Base-by-base conservation (phyloP, 2,329 filamentous ascomycete species). In the Cladosporium sp. region DNA sequence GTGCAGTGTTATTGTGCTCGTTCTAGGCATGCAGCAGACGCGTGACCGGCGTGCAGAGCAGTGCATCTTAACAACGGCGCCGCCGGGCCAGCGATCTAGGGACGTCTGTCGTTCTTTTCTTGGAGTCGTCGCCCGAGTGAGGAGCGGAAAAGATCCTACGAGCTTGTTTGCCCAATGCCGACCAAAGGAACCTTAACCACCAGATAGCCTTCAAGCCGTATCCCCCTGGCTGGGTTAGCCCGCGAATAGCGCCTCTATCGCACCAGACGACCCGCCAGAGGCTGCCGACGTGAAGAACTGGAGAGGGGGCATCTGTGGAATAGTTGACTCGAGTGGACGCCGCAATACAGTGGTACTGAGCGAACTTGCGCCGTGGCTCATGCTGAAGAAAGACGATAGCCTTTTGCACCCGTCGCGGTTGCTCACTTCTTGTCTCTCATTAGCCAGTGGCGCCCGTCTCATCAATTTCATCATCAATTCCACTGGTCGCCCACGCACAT, bases 141-240 rank as follows among this genome's bases (percentile, higher is more conserved):
- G 26, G 26, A 10, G 26, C 51, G 39, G 39, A 21, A 46, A 18
- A 46, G 39, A 54, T 30, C 26, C 26, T 16, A 21, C 30, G 30
- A 54, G 51, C 51, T 54, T 54, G 51, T 54, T 53, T 54, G n/a
- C 30, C 23, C 51, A 54, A n/a, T 54, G 51, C 51, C 51, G 51
- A 10, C 51, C 14, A n/a, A 14, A 54, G 26, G 26, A 32, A 54
- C 36, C 39, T 46, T 21, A 46, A 16, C 57, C 57, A 13, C 21
- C 39, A 26, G 25, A 26, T 59, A 48, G 36, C 14, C 57, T 59
- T 39, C 26, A 25, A 46, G 43, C 57, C 57, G 57, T 26, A n/a
- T 59, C 18, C 57, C 57, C 57, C 57, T 59, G 57, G 32, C 26
- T 46, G 36, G 36, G 26, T 39, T 48, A 59, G 57, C 5, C 57